These are phyloP conservation scores for Geranomyces variabilis DNA, from an alignment of 192 early-diverging fungal genomes.

Conservation along the genomic window DNA sequence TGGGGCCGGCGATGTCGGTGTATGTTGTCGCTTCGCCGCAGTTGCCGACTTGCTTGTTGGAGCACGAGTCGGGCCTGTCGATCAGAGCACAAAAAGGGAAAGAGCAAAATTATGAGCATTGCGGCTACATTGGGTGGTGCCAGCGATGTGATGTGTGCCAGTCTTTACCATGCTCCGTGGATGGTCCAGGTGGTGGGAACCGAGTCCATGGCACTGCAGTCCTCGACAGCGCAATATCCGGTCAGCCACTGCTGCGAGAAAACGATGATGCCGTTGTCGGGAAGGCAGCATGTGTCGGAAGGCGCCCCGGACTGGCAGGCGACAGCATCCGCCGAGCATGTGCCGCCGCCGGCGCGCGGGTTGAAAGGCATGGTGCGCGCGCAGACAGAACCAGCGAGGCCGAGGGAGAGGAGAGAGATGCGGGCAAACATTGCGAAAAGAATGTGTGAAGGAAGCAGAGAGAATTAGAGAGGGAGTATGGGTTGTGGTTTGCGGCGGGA, in stretches of 20 bases:
- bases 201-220: too few species aligned
- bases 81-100: too few species aligned
- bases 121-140: too few species aligned
- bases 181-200: slow-evolving; percentile 3
- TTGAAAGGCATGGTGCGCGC: slow-evolving; percentile 16
- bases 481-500: too few species aligned
- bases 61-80: slow-evolving; percentile 18
- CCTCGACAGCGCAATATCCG: slow-evolving; percentile 1
- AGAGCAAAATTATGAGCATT: too few species aligned
- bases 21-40: not conserved
- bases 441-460: too few species aligned
- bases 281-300: slow-evolving; percentile 5
- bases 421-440: too few species aligned
- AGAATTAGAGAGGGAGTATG: too few species aligned
- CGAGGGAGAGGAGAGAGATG: not conserved
- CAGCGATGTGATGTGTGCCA: too few species aligned
- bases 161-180: slow-evolving; percentile 17
- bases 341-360: not conserved
- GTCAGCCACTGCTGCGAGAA: slow-evolving; percentile 19
- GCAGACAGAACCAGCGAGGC: not conserved
- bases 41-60: not conserved
- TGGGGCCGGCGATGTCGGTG: not conserved
- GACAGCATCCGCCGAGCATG: not conserved
- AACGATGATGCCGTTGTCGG: slow-evolving; percentile 5
- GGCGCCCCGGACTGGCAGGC: not conserved